Conservation (phyloP, 768 basidiomycete genomes). For the Lactarius evosmus region DNA sequence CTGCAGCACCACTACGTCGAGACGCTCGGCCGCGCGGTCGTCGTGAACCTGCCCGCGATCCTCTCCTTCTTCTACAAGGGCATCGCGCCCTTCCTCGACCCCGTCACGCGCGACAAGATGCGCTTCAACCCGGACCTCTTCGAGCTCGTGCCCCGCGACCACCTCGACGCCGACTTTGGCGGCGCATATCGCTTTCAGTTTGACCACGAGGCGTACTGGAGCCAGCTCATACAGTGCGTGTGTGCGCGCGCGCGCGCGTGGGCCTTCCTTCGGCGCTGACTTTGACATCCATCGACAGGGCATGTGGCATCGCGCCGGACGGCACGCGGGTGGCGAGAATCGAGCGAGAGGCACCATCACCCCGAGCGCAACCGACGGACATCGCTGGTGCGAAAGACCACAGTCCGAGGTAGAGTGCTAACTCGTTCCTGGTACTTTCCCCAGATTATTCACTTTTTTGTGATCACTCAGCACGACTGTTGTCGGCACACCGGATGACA, state of each 20-base stretch:
- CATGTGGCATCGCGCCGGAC: slow-evolving; percentile 35
- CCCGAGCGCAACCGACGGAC: slow-evolving; percentile 1
- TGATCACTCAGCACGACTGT: slow-evolving; percentile 11
- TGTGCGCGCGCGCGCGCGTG: no score
- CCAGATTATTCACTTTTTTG: neutral
- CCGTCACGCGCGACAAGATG: slow-evolving; percentile 90
- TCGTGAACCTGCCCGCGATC: slow-evolving; percentile 75
- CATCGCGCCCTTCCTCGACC: slow-evolving; percentile 83
- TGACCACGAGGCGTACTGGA: slow-evolving; percentile 74
- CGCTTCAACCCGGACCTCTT: slow-evolving; percentile 82
- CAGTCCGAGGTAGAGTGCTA: slow-evolving; percentile 11
- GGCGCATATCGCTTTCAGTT: slow-evolving; percentile 73
- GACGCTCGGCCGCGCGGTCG: slow-evolving; percentile 79
- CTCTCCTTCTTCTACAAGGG: slow-evolving; percentile 79
- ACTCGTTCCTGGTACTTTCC: no score
- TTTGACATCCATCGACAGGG: slow-evolving; percentile 18
- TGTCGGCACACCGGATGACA: slow-evolving; percentile 21
- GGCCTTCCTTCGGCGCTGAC: neutral
- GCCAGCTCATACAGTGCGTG: slow-evolving; percentile 65
- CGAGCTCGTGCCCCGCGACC: slow-evolving; percentile 68
- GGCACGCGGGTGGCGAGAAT: slow-evolving; percentile 31
- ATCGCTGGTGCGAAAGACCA: slow-evolving; percentile 4
- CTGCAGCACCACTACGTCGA: slow-evolving; percentile 89
- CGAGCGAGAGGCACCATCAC: neutral
- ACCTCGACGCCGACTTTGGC: slow-evolving; percentile 82